Conservation (phyloP, 345 rosid genomes). For the Rubroshorea leprosula region DNA sequence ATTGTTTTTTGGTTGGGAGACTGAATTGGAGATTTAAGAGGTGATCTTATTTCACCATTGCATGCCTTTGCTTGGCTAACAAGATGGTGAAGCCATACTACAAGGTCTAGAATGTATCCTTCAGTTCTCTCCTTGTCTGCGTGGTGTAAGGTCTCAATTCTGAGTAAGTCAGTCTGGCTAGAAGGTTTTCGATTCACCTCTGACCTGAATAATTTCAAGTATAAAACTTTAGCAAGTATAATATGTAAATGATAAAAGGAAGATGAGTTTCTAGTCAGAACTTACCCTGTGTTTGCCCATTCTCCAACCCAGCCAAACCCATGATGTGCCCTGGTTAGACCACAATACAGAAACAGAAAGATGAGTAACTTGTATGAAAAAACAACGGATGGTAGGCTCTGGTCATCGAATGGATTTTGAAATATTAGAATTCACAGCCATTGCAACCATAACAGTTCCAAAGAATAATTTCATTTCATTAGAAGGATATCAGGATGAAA, state of each 20-base stretch:
- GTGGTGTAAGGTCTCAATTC: constrained; percentile 91
- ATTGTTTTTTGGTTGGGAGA: constrained; percentile 62
- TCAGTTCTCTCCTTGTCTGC: constrained; percentile 93
- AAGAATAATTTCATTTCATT: too few relatives aligned
- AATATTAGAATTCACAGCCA: background rate
- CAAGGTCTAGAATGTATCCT: constrained; percentile 64
- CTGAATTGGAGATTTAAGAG: constrained; percentile 77
- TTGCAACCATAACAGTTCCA: too few relatives aligned
- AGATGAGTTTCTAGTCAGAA: constrained; percentile 4
- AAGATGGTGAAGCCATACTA: constrained; percentile 91
- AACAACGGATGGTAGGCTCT: background rate
- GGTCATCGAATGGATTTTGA: background rate
- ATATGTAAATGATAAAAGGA: constrained; percentile 9
- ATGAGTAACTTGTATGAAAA: background rate
- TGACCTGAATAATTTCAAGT: constrained; percentile 37
- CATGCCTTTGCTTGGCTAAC: constrained; percentile 67
- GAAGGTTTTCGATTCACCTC: constrained; percentile 64
- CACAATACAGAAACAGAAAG: constrained; percentile 16
- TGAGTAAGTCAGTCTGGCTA: constrained; percentile 71
- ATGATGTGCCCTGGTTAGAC: constrained; percentile 77
- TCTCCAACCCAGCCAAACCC: constrained; percentile 99
- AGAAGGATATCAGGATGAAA: too few relatives aligned
- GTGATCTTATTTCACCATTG: constrained; percentile 67
- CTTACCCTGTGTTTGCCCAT: constrained; percentile 98
- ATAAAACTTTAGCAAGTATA: constrained; percentile 8